A percentile compares a stretch with the other conserved stretches of the same genome.
These are phyloP conservation scores for Yamadazyma sp. DNA, from an alignment of 805 yeast species.

Conservation along the genomic window DNA sequence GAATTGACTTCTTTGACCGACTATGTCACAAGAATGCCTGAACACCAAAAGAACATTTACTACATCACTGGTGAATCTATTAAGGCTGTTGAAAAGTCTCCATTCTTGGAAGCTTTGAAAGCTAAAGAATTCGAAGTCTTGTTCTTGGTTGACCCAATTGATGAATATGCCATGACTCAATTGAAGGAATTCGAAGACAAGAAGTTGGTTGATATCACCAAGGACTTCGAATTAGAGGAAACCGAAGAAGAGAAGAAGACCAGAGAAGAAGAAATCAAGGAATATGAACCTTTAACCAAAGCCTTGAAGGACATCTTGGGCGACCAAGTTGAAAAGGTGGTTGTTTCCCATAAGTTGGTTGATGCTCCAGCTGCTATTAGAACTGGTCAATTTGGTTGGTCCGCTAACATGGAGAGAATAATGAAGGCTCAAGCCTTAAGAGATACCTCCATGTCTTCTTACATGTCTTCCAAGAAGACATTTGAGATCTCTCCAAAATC, in stretches of 20 bases:
- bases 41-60: constrained; percentile 99
- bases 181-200: constrained; percentile 99
- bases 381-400: constrained; percentile 99
- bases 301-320: constrained; percentile 97
- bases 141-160: constrained; percentile 98
- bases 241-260: constrained; percentile 94
- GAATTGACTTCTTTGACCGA: constrained; percentile 94
- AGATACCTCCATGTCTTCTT: constrained; percentile 97
- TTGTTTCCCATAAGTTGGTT: constrained; percentile 93
- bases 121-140: constrained; percentile 98
- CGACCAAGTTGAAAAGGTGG: constrained; percentile 98
- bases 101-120: constrained; percentile 98
- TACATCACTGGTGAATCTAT: constrained; percentile 98
- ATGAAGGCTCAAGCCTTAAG: constrained; percentile 99
- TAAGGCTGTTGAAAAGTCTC: constrained; percentile 98
- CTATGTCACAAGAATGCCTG: constrained; percentile 99
- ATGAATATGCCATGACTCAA: constrained; percentile 99
- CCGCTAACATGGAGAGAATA: constrained; percentile 99
- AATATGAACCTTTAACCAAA: constrained; percentile 90
- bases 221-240: constrained; percentile 98
- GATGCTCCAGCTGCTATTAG: constrained; percentile 99
- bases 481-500: constrained; percentile 98
- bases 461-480: constrained; percentile 99
- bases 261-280: constrained; percentile 91
- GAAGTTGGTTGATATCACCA: constrained; percentile 97